Conservation (phyloP, 1,284 basidiomycete genomes). For the Meira miltonrushii region DNA sequence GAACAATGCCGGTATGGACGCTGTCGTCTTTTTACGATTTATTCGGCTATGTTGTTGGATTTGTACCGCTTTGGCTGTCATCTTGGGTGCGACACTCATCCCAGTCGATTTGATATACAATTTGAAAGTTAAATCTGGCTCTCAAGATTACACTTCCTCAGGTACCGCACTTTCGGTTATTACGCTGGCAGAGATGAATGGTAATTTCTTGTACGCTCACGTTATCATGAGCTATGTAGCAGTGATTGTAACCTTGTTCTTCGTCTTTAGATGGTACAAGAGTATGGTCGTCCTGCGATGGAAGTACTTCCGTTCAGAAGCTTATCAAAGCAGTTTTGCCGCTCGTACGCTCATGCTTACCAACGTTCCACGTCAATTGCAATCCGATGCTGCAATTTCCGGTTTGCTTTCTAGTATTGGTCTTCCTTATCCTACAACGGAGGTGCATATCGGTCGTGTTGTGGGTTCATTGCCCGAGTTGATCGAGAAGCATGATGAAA, state of each 20-base stretch:
- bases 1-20: slow-evolving; percentile 82
- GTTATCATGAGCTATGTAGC: slow-evolving; percentile 48
- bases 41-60: slow-evolving; percentile 69
- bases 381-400: slow-evolving; percentile 62
- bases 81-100: slow-evolving; percentile 71
- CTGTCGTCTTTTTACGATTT: slow-evolving; percentile 86
- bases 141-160: slow-evolving; percentile 22
- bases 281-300: slow-evolving; percentile 44
- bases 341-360: slow-evolving; percentile 60
- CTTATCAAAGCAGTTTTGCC: slow-evolving; percentile 56
- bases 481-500: slow-evolving; percentile 77
- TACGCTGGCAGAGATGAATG: slow-evolving; percentile 44
- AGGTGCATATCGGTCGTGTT: slow-evolving; percentile 71
- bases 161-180: slow-evolving; percentile 15
- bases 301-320: slow-evolving; percentile 44
- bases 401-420: slow-evolving; percentile 57
- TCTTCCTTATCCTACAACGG: slow-evolving; percentile 75
- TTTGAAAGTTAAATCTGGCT: slow-evolving; percentile 18
- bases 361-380: slow-evolving; percentile 69
- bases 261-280: slow-evolving; percentile 43
- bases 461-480: slow-evolving; percentile 71
- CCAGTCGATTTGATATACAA: slow-evolving; percentile 63
- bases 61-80: slow-evolving; percentile 40
- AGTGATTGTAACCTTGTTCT: slow-evolving; percentile 34
- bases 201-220: slow-evolving; percentile 46